These are phyloP conservation scores for Yarrowia sp. DNA, from an alignment of 805 yeast species.

Conservation along the genomic window DNA sequence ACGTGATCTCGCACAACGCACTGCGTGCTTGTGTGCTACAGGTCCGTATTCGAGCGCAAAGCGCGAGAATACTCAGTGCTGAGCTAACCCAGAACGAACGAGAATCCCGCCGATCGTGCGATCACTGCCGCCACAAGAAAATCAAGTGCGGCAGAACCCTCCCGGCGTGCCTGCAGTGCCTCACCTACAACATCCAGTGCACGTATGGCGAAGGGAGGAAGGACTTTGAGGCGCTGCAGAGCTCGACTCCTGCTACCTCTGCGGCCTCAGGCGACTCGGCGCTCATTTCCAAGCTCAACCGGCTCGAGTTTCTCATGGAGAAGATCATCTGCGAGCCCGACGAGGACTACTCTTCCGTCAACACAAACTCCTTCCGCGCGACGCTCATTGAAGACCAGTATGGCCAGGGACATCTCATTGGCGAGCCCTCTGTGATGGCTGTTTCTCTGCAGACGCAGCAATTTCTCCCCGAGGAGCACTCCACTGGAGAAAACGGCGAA, in stretches of 20 bases:
- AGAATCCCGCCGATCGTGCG: slow-evolving; percentile 19
- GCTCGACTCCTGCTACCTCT: neutral
- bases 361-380: neutral
- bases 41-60: too few relatives aligned
- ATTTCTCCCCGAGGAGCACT: slow-evolving; percentile 1
- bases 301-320: slow-evolving; percentile 18
- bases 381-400: neutral
- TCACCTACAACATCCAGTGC: slow-evolving; percentile 18
- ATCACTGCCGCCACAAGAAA: slow-evolving; percentile 17
- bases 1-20: too few relatives aligned
- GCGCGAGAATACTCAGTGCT: too few relatives aligned
- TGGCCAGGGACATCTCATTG: slow-evolving; percentile 7
- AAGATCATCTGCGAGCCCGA: slow-evolving; percentile 12
- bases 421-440: slow-evolving; percentile 12
- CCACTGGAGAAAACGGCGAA: neutral
- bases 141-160: slow-evolving; percentile 13
- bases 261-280: neutral
- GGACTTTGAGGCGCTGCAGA: slow-evolving; percentile 6
- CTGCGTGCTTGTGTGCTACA: too few relatives aligned
- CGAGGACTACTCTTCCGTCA: slow-evolving; percentile 9
- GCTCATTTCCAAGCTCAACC: neutral
- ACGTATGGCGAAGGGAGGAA: slow-evolving; percentile 8
- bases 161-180: slow-evolving; percentile 4
- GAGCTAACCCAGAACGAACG: slow-evolving; percentile 18
- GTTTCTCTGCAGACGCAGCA: slow-evolving; percentile 4